phyloP scores from a whole-genome alignment of 441 rosid species.

The Croton setiger region DNA sequence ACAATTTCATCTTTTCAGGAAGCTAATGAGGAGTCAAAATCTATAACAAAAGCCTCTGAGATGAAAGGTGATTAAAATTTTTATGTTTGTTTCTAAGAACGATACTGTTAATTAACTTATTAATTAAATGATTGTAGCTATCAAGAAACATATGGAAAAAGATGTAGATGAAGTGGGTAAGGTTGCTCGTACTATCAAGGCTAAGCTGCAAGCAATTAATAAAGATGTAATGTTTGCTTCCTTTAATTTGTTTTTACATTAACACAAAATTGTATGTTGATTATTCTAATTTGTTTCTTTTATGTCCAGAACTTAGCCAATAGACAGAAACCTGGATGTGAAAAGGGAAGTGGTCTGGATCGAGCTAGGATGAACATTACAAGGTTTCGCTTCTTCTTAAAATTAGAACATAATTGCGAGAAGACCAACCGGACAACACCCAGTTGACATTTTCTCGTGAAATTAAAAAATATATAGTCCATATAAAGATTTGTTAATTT shows the following conservation, averaged over 20 bases:
- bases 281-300: conserved; percentile 4
- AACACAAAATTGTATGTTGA: conserved; percentile 2
- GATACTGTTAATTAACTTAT: too few species aligned
- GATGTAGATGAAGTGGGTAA: conserved; percentile 93
- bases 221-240: conserved; percentile 49
- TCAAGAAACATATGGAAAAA: conserved; percentile 87
- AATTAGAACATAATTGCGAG: too few species aligned
- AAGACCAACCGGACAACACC: too few species aligned
- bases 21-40: conserved; percentile 88
- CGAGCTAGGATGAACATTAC: conserved; percentile 86
- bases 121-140: conserved; percentile 43
- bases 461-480: too few species aligned
- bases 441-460: too few species aligned
- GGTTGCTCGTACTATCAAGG: conserved; percentile 68
- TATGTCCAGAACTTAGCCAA: conserved; percentile 62
- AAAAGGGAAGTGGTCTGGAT: conserved; percentile 83
- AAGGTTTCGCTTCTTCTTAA: conserved; percentile 40
- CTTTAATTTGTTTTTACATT: background rate
- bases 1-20: conserved; percentile 42
- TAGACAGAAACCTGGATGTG: conserved; percentile 85
- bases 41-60: conserved; percentile 89
- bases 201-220: conserved; percentile 70
- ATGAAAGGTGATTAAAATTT: conserved; percentile 93
- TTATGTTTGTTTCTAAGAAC: background rate
- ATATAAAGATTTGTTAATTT: too few species aligned